phyloP scores from a whole-genome alignment of 495 filamentous ascomycete genomes.

The Ramalina intermedia region DNA sequence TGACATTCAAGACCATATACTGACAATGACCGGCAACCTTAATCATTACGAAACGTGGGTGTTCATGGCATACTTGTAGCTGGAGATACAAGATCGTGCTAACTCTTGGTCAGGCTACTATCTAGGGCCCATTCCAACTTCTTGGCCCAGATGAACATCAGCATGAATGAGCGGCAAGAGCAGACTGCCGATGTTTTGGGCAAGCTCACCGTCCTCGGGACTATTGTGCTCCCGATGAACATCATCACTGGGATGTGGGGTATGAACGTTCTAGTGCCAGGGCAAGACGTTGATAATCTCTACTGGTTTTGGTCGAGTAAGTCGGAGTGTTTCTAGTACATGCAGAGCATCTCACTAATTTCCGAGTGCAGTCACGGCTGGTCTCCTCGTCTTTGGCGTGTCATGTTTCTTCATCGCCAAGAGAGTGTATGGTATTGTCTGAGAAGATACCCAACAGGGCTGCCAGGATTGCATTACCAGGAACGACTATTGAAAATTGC shows the following conservation, averaged over 20 bases:
- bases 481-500: too few species aligned
- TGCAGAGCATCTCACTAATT: conserved; percentile 1
- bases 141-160: conserved; percentile 85
- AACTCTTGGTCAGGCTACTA: conserved; percentile 47
- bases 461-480: too few species aligned
- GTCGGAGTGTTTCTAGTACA: conserved; percentile 7
- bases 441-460: not conserved
- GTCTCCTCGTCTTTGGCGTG: conserved; percentile 62
- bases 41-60: conserved; percentile 84
- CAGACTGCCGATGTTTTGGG: conserved; percentile 88
- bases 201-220: conserved; percentile 89
- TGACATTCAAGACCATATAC: conserved; percentile 96
- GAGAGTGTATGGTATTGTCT: conserved; percentile 56
- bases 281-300: conserved; percentile 55
- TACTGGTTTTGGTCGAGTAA: conserved; percentile 51
- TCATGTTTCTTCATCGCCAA: conserved; percentile 73
- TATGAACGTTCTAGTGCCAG: conserved; percentile 95
- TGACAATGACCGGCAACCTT: conserved; percentile 93
- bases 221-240: conserved; percentile 95
- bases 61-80: not conserved
- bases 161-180: conserved; percentile 95
- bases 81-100: not conserved
- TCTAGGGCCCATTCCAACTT: conserved; percentile 92
- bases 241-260: conserved; percentile 98
- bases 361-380: conserved; percentile 47